Evolutionary conservation across 768 basidiomycete species (phyloP).

Genomic region (Collybia sp.): DNA sequence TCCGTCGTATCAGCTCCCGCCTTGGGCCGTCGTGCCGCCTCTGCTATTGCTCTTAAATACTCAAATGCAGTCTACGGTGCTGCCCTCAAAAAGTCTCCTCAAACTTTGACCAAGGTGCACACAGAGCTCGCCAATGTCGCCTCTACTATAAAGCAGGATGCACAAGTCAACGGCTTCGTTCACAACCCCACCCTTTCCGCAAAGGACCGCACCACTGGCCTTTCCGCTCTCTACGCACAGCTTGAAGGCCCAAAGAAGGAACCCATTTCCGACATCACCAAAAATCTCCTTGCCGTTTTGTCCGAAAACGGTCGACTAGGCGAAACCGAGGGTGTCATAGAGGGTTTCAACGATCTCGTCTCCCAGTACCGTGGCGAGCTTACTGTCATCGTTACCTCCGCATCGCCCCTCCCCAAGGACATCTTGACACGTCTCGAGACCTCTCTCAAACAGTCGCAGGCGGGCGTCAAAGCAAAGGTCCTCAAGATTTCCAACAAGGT

Average conservation of each 20-base stretch:
- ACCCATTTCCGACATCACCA: slow-evolving; percentile 78
- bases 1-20: slow-evolving; percentile 40
- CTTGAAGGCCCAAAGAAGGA: slow-evolving; percentile 73
- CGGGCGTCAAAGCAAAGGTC: slow-evolving; percentile 82
- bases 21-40: slow-evolving; percentile 68
- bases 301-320: slow-evolving; percentile 90
- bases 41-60: too few species aligned
- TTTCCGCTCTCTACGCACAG: slow-evolving; percentile 62
- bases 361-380: slow-evolving; percentile 90
- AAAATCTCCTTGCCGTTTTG: slow-evolving; percentile 86
- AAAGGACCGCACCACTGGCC: slow-evolving; percentile 66
- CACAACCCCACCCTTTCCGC: slow-evolving; percentile 88
- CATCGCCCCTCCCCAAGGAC: slow-evolving; percentile 74
- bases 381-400: slow-evolving; percentile 88
- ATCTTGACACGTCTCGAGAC: slow-evolving; percentile 75
- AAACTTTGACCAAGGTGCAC: slow-evolving; percentile 82
- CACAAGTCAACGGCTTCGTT: slow-evolving; percentile 69
- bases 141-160: slow-evolving; percentile 59
- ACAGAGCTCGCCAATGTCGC: slow-evolving; percentile 73
- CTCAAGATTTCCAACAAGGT: slow-evolving; percentile 93
- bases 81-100: too few species aligned
- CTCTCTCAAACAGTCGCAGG: slow-evolving; percentile 79
- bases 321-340: slow-evolving; percentile 82
- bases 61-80: too few species aligned
- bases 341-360: slow-evolving; percentile 88